Percentiles rank a stretch among this genome's conserved stretches.
Evolutionary conservation across 352 stramenopile genomes (phyloP).

Genomic region (Hyphochytrium catenoides): DNA sequence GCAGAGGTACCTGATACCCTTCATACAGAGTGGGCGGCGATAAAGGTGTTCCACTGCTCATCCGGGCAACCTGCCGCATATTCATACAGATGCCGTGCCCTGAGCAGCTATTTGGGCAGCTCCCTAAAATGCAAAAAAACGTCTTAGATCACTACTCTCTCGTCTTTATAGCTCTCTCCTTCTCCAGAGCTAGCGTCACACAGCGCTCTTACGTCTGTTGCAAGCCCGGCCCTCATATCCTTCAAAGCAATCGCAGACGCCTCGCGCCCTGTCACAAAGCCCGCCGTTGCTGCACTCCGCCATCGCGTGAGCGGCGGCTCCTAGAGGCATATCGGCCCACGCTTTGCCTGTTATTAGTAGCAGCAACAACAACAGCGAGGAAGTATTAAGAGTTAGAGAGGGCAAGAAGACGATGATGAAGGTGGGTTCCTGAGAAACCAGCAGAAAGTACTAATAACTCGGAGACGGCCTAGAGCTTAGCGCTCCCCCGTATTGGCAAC

Average conservation of each 20-base stretch:
- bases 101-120: slow-evolving; percentile 37
- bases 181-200: slow-evolving; percentile 1
- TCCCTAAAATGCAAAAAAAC: slow-evolving; percentile 12
- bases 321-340: too few species aligned
- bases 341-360: too few species aligned
- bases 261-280: slow-evolving; percentile 34
- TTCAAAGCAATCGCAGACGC: slow-evolving; percentile 45
- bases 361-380: too few species aligned
- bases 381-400: too few species aligned
- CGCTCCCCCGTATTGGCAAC: too few species aligned
- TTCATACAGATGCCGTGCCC: slow-evolving; percentile 39
- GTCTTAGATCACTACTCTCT: slow-evolving; percentile 2
- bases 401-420: too few species aligned
- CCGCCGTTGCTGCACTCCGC: slow-evolving; percentile 69
- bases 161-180: too few species aligned
- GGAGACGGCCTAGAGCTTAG: too few species aligned
- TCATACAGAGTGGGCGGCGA: slow-evolving; percentile 33
- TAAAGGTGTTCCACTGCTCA: slow-evolving; percentile 31
- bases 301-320: too few species aligned
- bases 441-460: too few species aligned
- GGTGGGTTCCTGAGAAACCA: too few species aligned
- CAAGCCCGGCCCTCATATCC: slow-evolving; percentile 56
- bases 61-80: slow-evolving; percentile 44
- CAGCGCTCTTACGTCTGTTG: slow-evolving; percentile 6
- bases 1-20: slow-evolving; percentile 12